These are phyloP conservation scores for Ophiostoma fasciatum DNA, from an alignment of 2,329 filamentous ascomycete species.

Conservation along the genomic window DNA sequence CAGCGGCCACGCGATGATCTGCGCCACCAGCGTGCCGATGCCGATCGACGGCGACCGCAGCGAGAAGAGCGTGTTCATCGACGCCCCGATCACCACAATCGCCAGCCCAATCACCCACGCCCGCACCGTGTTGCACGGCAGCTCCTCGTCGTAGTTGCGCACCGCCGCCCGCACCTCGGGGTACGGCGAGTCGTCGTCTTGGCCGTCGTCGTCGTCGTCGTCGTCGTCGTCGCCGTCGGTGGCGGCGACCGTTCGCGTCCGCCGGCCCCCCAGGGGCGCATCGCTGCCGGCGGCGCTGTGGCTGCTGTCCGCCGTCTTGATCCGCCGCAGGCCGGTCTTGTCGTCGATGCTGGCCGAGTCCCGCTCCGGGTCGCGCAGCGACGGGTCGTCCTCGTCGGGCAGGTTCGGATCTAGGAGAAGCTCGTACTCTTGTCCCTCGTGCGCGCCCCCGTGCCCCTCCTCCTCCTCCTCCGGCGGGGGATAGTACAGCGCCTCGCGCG, in stretches of 20 bases:
- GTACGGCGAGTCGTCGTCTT: slow-evolving; percentile 46
- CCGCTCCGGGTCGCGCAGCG: slow-evolving; percentile 8
- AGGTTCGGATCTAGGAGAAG: slow-evolving; percentile 40
- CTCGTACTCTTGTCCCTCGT: slow-evolving; percentile 37
- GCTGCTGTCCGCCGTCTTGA: background rate
- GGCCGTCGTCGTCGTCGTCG: slow-evolving; percentile 24
- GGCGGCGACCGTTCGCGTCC: too few relatives aligned
- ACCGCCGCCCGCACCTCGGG: slow-evolving; percentile 48
- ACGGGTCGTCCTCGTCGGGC: slow-evolving; percentile 27
- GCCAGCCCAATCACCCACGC: slow-evolving; percentile 48
- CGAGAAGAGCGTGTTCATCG: slow-evolving; percentile 49
- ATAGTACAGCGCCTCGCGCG: slow-evolving; percentile 14
- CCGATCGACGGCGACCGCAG: slow-evolving; percentile 46
- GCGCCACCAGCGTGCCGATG: slow-evolving; percentile 45
- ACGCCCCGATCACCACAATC: slow-evolving; percentile 41
- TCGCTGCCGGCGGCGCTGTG: background rate
- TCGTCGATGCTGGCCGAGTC: slow-evolving; percentile 12
- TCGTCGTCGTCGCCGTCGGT: slow-evolving; percentile 1
- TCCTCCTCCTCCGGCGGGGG: slow-evolving; percentile 23
- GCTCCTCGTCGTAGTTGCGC: slow-evolving; percentile 46
- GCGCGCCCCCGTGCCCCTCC: too few relatives aligned
- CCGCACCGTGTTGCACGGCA: slow-evolving; percentile 51
- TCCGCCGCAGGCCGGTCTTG: slow-evolving; percentile 5
- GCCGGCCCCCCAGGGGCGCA: too few relatives aligned
- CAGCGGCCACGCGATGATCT: slow-evolving; percentile 49